Conservation (phyloP, 805 yeast genomes). For the Wickerhamomyces silvicola region DNA sequence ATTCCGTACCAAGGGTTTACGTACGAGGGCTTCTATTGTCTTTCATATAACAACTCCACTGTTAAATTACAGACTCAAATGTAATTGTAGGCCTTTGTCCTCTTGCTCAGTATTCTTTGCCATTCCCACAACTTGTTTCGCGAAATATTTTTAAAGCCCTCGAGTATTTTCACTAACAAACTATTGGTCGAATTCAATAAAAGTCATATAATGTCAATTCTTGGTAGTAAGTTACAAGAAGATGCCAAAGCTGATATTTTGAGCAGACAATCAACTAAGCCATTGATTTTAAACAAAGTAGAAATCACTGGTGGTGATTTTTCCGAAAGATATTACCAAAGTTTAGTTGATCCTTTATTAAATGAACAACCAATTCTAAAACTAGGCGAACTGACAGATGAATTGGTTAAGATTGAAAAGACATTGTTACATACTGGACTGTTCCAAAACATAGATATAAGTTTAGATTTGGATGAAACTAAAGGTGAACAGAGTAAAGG, state of each 20-base stretch:
- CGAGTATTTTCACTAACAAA: too few relatives aligned
- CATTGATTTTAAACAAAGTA: constrained; percentile 13
- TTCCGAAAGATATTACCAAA: constrained; percentile 38
- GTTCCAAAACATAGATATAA: constrained; percentile 33
- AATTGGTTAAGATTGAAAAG: constrained; percentile 26
- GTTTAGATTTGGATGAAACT: constrained; percentile 33
- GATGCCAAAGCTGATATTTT: constrained; percentile 6
- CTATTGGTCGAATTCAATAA: too few relatives aligned
- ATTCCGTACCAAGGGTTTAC: too few relatives aligned
- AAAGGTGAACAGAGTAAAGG: constrained; percentile 5
- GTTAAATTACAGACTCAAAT: too few relatives aligned
- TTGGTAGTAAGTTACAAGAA: not conserved
- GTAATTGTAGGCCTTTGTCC: too few relatives aligned
- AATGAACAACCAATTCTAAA: constrained; percentile 26
- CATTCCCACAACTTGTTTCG: too few relatives aligned
- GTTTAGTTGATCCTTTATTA: constrained; percentile 38
- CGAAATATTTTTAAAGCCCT: too few relatives aligned
- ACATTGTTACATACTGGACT: constrained; percentile 39
- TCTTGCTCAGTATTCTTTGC: too few relatives aligned
- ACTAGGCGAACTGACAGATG: constrained; percentile 32
- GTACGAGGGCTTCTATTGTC: too few relatives aligned
- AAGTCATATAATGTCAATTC: too few relatives aligned
- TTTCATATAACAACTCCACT: too few relatives aligned
- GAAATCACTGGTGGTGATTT: constrained; percentile 25
- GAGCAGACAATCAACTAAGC: constrained; percentile 15